Percentiles rank a stretch among this genome's conserved stretches.
Conservation (phyloP, 805 yeast genomes). For the Lipomyces lipofer region DNA sequence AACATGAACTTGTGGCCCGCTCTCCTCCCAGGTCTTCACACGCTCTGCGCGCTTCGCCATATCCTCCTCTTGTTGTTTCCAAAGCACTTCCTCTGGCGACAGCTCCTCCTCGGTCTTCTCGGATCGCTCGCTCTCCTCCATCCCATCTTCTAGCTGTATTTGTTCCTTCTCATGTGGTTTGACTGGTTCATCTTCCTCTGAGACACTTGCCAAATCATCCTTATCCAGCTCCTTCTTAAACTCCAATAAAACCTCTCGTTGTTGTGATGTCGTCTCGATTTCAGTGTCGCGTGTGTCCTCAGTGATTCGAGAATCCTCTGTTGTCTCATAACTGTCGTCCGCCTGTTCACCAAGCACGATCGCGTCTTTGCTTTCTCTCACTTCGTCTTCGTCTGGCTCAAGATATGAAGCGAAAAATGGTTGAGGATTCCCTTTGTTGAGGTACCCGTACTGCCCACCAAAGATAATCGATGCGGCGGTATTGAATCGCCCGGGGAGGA, state of each 20-base stretch:
- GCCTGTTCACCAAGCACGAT: background rate
- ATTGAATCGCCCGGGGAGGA: constrained; percentile 4
- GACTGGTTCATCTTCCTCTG: background rate
- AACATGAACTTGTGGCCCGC: background rate
- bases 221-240: background rate
- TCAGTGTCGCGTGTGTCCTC: background rate
- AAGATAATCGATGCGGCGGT: constrained; percentile 3
- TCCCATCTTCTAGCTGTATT: background rate
- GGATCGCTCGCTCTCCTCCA: background rate
- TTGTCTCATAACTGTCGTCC: too few relatives aligned
- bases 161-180: background rate
- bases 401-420: background rate
- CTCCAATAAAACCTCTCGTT: background rate
- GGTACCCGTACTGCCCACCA: constrained; percentile 7
- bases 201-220: background rate
- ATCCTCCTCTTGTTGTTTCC: background rate
- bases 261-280: background rate
- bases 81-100: too few relatives aligned
- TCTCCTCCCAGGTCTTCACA: background rate
- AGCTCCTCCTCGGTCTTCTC: background rate
- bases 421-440: background rate
- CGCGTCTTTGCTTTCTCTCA: background rate
- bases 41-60: background rate
- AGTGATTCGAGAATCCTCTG: background rate
- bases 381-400: background rate